Base-by-base conservation (phyloP, 2,329 filamentous ascomycete genomes). In the Trichoderma arundinaceum region DNA sequence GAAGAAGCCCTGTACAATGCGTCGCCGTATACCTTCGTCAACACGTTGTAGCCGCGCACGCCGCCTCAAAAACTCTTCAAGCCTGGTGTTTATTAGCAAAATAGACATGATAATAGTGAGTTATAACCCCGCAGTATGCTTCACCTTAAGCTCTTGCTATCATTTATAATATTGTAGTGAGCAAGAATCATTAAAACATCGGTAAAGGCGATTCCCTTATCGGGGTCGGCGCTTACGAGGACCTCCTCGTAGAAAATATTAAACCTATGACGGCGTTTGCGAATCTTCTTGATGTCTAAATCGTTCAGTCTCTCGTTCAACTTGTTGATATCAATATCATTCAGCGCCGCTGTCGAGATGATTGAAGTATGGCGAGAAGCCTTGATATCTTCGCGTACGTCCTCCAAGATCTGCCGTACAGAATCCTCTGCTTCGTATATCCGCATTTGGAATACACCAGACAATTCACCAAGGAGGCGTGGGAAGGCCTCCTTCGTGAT, bases 181-280 rank as follows among this genome's bases (percentile, higher is more conserved):
- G 96, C 94, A 65, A 99, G 83, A 67, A 96, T 96, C 90, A 99
- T 95, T 59, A 99, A 83, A 22, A 97, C 90, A 7, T 90, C 90
- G 3, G 92, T 95, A 77, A 99, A 99, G 0, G 92, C 90, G 67
- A 99, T 96, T 54, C 95, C 95, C 68, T 87, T 86, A 73, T 96
- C 92, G 1, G 90, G 91, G 76, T 99, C 94, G 4, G 94, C 92
- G 4, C 93, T 94, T 6, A 97, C 92, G 77, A 98, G 87, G 19
- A 98, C 91, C 79, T 99, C 96, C 77, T 98, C 94, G 74, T 92
- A 99, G 77, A 99, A 99, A n/a, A 90, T 85, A 72, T 97, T 97
- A 82, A 96, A 94, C 48, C 90, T 88, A 65, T 87, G 84, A 49
- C 95, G 86, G 67, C 92, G 86, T 71, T 87, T 84, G 66, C 90